These are phyloP conservation scores for Irpex sp. DNA, from an alignment of 1,284 basidiomycete species.

Conservation along the genomic window DNA sequence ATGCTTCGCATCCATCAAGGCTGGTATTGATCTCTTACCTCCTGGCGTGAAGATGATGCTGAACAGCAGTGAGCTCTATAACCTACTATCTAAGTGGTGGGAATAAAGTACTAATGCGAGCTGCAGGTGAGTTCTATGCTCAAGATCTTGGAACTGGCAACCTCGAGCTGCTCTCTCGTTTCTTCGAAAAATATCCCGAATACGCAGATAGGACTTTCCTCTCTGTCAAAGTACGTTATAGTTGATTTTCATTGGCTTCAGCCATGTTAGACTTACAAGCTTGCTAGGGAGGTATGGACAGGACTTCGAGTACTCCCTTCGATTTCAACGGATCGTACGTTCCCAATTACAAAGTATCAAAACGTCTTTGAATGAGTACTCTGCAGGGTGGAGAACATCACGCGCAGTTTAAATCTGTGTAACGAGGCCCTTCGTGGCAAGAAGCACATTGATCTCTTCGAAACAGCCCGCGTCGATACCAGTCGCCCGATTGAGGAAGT, in stretches of 20 bases:
- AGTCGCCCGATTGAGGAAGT: constrained; percentile 30
- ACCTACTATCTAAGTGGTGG: too few relatives aligned
- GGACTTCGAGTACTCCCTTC: not conserved
- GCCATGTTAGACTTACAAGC: too few relatives aligned
- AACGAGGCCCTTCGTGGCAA: constrained; percentile 36
- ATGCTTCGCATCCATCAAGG: constrained; percentile 61
- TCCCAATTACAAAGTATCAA: not conserved
- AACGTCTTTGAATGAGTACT: not conserved
- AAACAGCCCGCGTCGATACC: constrained; percentile 32
- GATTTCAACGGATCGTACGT: constrained; percentile 28
- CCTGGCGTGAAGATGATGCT: constrained; percentile 43
- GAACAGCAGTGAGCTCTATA: constrained; percentile 37
- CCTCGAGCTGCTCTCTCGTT: constrained; percentile 39
- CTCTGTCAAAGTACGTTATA: constrained; percentile 33
- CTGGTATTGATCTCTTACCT: constrained; percentile 51
- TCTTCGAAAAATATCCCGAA: constrained; percentile 49
- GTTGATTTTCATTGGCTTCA: too few relatives aligned
- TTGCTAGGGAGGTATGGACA: too few relatives aligned
- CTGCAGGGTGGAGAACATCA: constrained; percentile 36
- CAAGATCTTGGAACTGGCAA: constrained; percentile 32
- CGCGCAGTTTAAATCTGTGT: constrained; percentile 35
- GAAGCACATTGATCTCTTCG: constrained; percentile 43
- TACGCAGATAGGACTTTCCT: constrained; percentile 49
- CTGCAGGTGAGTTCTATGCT: constrained; percentile 41
- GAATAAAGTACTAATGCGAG: not conserved